A percentile compares a stretch with the other conserved stretches of the same genome.
Evolutionary conservation across 495 filamentous ascomycete species (phyloP).

Genomic region (Penicillium canariense): DNA sequence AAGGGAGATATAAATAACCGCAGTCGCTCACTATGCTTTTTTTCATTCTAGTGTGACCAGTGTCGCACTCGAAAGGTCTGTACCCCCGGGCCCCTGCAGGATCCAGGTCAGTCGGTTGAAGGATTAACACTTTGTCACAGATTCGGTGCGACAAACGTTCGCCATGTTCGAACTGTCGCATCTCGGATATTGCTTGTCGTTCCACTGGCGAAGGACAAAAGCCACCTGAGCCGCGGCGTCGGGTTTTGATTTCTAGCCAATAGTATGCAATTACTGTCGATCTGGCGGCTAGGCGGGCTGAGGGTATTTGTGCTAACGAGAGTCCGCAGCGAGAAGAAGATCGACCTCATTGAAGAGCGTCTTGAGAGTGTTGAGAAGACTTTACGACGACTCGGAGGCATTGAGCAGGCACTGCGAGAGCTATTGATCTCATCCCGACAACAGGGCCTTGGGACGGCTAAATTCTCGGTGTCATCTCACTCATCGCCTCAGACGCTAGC

Average conservation of each 20-base stretch:
- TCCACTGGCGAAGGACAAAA: slow-evolving; percentile 61
- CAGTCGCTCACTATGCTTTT: background rate
- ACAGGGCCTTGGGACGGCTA: background rate
- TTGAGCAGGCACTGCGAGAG: slow-evolving; percentile 51
- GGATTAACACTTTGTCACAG: slow-evolving; percentile 18
- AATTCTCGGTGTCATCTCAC: slow-evolving; percentile 20
- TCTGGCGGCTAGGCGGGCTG: background rate
- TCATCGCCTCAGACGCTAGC: slow-evolving; percentile 10
- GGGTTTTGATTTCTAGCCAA: slow-evolving; percentile 66
- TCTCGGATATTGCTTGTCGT: slow-evolving; percentile 45
- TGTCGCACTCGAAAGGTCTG: slow-evolving; percentile 52
- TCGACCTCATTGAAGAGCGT: slow-evolving; percentile 63
- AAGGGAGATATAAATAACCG: background rate
- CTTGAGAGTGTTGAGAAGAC: slow-evolving; percentile 56
- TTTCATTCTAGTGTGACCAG: slow-evolving; percentile 46
- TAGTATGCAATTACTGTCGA: slow-evolving; percentile 48
- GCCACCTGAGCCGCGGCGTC: slow-evolving; percentile 55
- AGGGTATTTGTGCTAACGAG: background rate
- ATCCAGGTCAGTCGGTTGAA: background rate
- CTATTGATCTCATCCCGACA: slow-evolving; percentile 19
- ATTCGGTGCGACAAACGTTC: slow-evolving; percentile 45
- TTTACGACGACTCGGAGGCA: slow-evolving; percentile 57
- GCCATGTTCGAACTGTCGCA: slow-evolving; percentile 49
- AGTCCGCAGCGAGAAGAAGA: slow-evolving; percentile 59
- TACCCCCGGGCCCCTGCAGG: background rate